These are phyloP conservation scores for Neonothopanus nambi DNA, from an alignment of 1,284 basidiomycete species.

Conservation along the genomic window DNA sequence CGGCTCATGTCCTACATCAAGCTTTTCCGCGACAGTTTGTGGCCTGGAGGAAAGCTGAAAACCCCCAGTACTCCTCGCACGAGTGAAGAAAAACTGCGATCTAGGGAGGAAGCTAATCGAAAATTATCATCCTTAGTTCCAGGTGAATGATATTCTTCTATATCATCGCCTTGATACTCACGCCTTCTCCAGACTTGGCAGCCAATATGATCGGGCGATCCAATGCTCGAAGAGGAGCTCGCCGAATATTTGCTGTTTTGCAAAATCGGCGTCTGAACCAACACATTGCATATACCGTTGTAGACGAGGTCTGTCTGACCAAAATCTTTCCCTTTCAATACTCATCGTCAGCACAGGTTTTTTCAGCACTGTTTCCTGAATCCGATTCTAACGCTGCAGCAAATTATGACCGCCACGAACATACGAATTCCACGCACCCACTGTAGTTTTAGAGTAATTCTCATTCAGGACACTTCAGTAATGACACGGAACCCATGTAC, in stretches of 20 bases:
- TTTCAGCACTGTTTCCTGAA: constrained; percentile 65
- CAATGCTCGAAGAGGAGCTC: constrained; percentile 89
- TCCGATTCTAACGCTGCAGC: constrained; percentile 18
- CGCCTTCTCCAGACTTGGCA: constrained; percentile 67
- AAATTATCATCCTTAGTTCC: constrained; percentile 90
- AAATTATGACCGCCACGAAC: constrained; percentile 2
- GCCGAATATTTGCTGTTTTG: constrained; percentile 87
- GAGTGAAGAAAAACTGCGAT: constrained; percentile 74
- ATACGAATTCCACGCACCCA: background rate
- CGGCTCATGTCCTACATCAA: constrained; percentile 69
- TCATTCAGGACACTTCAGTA: too few relatives aligned
- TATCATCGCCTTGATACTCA: background rate
- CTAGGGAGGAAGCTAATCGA: constrained; percentile 82
- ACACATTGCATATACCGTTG: constrained; percentile 83
- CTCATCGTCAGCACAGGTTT: constrained; percentile 42
- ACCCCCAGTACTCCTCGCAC: constrained; percentile 66
- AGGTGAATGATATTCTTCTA: constrained; percentile 45
- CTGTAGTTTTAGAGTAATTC: too few relatives aligned
- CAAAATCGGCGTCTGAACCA: constrained; percentile 93
- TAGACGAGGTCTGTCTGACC: constrained; percentile 73
- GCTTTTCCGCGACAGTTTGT: constrained; percentile 72
- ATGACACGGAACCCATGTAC: too few relatives aligned
- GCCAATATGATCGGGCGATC: constrained; percentile 96
- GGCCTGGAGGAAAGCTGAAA: constrained; percentile 81
- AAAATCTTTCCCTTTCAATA: constrained; percentile 2